These are phyloP conservation scores for Plasmodium malariae DNA, from an alignment of 169 alveolate species.

Conservation along the genomic window DNA sequence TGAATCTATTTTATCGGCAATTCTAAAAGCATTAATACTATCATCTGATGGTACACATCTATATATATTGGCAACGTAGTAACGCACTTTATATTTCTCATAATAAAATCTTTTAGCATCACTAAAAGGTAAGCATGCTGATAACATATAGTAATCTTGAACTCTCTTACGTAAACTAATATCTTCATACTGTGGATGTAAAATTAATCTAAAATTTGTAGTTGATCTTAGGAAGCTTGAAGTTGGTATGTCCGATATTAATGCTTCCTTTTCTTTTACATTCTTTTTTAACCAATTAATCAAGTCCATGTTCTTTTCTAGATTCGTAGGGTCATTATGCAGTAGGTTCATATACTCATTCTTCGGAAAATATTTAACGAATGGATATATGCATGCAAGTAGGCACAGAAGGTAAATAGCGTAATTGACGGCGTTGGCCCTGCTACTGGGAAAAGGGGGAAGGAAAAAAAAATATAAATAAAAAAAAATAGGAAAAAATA, in stretches of 20 bases:
- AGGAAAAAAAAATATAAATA: background rate
- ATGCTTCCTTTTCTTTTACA: slow-evolving; percentile 36
- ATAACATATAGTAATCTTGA: slow-evolving; percentile 55
- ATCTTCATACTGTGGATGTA: slow-evolving; percentile 75
- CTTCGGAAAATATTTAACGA: slow-evolving; percentile 47
- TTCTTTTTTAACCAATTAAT: slow-evolving; percentile 39
- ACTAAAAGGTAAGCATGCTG: slow-evolving; percentile 44
- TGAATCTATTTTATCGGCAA: slow-evolving; percentile 51
- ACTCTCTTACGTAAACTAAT: slow-evolving; percentile 36
- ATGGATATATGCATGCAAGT: slow-evolving; percentile 25
- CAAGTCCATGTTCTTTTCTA: slow-evolving; percentile 30
- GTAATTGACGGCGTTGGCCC: background rate
- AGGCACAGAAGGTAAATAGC: slow-evolving; percentile 27
- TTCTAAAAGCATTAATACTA: background rate
- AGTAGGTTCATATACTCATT: slow-evolving; percentile 32
- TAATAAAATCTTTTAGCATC: slow-evolving; percentile 57
- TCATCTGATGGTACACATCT: slow-evolving; percentile 36
- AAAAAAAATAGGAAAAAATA: too few species aligned
- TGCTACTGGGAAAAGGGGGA: background rate
- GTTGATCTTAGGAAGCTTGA: slow-evolving; percentile 64
- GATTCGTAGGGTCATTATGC: slow-evolving; percentile 5
- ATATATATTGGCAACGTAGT: slow-evolving; percentile 37
- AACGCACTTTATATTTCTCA: slow-evolving; percentile 53
- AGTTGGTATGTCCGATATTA: slow-evolving; percentile 65
- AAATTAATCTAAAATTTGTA: slow-evolving; percentile 45